Conservation (phyloP, 2,329 filamentous ascomycete species). For the Tricladium varicosporioides region DNA sequence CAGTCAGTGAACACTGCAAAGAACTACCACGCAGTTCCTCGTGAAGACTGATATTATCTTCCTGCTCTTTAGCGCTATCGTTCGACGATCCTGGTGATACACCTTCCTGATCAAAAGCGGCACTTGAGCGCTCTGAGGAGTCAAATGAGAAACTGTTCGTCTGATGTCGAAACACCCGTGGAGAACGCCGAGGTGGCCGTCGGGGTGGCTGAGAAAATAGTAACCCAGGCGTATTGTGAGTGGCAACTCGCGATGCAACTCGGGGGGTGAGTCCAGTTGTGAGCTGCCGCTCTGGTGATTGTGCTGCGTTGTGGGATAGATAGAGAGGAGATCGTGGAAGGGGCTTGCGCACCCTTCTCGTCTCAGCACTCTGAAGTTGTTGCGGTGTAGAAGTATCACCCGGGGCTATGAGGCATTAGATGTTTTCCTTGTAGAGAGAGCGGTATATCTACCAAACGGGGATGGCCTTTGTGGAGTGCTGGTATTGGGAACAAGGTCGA, state of each 20-base stretch:
- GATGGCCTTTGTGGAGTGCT: conserved; percentile 16
- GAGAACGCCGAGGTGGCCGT: conserved; percentile 14
- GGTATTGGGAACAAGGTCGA: neutral
- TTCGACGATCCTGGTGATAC: conserved; percentile 23
- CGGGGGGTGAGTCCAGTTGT: conserved; percentile 27
- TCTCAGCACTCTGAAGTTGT: conserved; percentile 14
- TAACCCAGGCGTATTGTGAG: conserved; percentile 29
- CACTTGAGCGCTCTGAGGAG: conserved; percentile 32
- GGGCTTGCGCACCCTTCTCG: conserved; percentile 13
- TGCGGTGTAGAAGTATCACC: conserved; percentile 30
- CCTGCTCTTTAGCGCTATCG: conserved; percentile 14
- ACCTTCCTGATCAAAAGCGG: conserved; percentile 31
- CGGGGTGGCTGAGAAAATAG: conserved; percentile 33
- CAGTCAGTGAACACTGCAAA: conserved; percentile 22
- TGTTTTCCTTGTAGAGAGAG: neutral
- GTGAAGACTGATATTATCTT: conserved; percentile 21
- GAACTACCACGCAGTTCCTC: conserved; percentile 30
- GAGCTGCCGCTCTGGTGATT: conserved; percentile 29
- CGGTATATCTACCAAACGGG: conserved; percentile 16
- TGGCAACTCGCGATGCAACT: conserved; percentile 24
- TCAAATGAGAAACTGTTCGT: conserved; percentile 37
- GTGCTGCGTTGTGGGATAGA: conserved; percentile 32
- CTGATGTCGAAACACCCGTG: conserved; percentile 33
- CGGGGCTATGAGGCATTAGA: conserved; percentile 21
- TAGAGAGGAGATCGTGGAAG: conserved; percentile 35